Base-by-base conservation (phyloP, 2,329 filamentous ascomycete species). In the Penicillium sp. region DNA sequence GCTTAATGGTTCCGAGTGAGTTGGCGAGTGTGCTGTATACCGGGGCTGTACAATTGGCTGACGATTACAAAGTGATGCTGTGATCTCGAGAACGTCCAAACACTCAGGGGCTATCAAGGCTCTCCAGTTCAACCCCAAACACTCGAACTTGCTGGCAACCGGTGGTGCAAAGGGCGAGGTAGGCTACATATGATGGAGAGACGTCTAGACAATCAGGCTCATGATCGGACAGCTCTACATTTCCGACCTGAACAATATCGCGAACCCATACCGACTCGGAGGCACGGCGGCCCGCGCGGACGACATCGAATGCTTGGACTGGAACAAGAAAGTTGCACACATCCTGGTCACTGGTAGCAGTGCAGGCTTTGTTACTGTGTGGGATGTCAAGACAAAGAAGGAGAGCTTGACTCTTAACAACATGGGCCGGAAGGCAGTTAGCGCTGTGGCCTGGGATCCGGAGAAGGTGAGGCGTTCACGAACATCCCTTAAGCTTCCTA, bases 341-440 rank as follows among this genome's bases (percentile, higher is more conserved):
- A 98, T 98, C 67, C 75, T 98, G 59, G 91, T 91, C 19, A 97
- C 91, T 10, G 93, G 93, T 58, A 91, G 90, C 65, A 86, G 83
- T 54, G 90, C 89, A 43, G 93, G 93, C 4, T 95, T 97, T 64
- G 90, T 97, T 31, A 97, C 93, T 2, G 91, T 98, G 17, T 98
- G 93, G 93, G 93, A 98, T 72, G 79, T 97, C 57, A 96, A 95
- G 76, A 89, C 87, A 12, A 97, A 95, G 80, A 96, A 95, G 74
- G 89, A 95, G 61, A 96, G 90, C 48, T 75, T 98, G 70, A 96
- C 90, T 31, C 77, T 98, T 57, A 98, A 96, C 76, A 87, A 87
- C 65, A 75, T 77, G 57, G 93, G 88, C 65, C 83, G 93, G 55
- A 98, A 97, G 73, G 79, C 90, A 47, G 89, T 97, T 63, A 96